Evolutionary conservation across 257 asterid species (phyloP), one percentile per base, ranked within the genome.

Genomic region (Thymus quinquecostatus): DNA sequence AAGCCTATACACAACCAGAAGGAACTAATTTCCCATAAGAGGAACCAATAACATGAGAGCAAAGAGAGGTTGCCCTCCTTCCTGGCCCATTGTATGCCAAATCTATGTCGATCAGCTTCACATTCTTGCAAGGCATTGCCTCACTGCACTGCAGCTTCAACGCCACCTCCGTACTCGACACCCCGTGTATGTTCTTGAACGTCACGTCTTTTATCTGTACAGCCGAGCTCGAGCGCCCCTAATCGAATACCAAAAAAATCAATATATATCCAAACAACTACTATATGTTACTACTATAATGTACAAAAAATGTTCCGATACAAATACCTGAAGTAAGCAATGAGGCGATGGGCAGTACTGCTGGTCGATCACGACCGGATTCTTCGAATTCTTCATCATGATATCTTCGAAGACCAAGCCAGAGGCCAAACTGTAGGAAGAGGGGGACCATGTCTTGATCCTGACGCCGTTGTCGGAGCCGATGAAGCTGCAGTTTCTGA

Each of bases 401-500:
- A 92, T 68, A 55, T 86, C 80, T 53, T 82, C 76, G 36, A 85
- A 92, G 0, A 14, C 29, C 2, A 92, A 68, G 40, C 83, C 79
- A 6, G 92, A 82, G 57, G 86, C 97, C 45, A 66, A 13, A n/a
- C 86, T 80, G 4, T 81, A 51, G 1, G 28, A 38, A 12, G 98
- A 89, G 1, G 89, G 85, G 1, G 96, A 79, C 94, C 96, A 88
- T 0, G 97, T 92, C 71, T 92, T 92, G 72, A 92, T 88, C 76
- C 98, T 79, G 4, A 82, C 82, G 0, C 97, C 98, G 60, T 92
- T 92, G 12, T 85, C 87, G 0, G 96, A 71, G 2, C 82, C 86
- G 0, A 43, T 54, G 64, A 92, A 86, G 2, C 69, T 88, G 76
- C 87, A 79, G 66, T 88, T 87, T 12, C 72, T 56, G 0, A 86